Evolutionary conservation across 1,284 basidiomycete species (phyloP), one percentile per base, ranked within the genome.

Genomic region (Schizophyllum amplum): DNA sequence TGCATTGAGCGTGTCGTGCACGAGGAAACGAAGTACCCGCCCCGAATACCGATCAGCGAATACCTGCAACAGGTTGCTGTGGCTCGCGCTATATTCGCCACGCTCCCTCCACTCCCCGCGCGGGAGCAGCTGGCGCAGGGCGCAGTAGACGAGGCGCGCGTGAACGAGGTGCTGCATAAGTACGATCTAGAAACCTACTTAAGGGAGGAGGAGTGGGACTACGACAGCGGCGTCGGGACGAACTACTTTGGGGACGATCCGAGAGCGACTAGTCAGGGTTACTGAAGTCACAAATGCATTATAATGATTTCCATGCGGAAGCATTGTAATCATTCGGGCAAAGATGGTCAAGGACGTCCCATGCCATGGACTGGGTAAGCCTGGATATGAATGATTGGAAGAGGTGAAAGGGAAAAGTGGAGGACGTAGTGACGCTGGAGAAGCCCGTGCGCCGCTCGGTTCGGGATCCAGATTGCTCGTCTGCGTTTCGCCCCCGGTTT

Each of bases 1-100:
- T 77, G 79, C 6, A 94, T 95, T 63, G 93, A 94, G 69, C 71
- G 72, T 1, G 75, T 94, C 47, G 67, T 95, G 7, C 73, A 78
- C 51, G 66, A 71, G 23, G 82, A 87, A 66, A 71, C 67, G 4
- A 80, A 76, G 62, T 86, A 78, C 63, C 70, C 77, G 0, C 79
- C 79, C 0, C 74, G 75, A 5, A 58, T 76, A 5, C 65, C 79
- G 0, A 62, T 65, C 2, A 61, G 73, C 1, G 74, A 69, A 7
- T 92, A 91, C 64, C 68, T 92, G 5, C 72, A 75, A 2, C 80
- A 86, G 60, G 77, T 92, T 0, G 71, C 71, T 48, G 65, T 75
- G 4, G 89, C 86, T 0, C 74, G 89, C 0, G 60, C 67, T 17
- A 79, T 89, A 7, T 92, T 90, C 66, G 67, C 72, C 58, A 83